Percentiles rank a stretch among this genome's conserved stretches.
phyloP scores from a whole-genome alignment of 2,329 filamentous ascomycete genomes.

The Trichoderma sp. region DNA sequence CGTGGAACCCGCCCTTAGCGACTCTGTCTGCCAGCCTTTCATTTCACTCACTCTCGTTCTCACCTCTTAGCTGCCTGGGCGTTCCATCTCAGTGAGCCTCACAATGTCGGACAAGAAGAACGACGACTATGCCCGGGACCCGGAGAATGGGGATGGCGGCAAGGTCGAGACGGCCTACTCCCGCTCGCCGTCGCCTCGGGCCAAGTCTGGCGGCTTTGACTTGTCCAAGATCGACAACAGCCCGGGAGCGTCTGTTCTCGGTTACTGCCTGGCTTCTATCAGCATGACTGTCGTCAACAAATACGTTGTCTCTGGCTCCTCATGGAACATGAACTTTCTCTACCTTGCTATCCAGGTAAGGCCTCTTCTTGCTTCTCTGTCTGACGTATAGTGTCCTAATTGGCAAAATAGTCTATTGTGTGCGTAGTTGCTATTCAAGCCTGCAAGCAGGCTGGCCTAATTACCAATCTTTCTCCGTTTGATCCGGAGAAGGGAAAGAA shows the following conservation, averaged over 20 bases:
- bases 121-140: conserved; percentile 73
- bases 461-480: conserved; percentile 77
- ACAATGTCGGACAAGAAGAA: conserved; percentile 86
- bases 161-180: conserved; percentile 42
- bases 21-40: conserved; percentile 2
- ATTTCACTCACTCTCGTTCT: neutral
- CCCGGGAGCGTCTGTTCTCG: conserved; percentile 74
- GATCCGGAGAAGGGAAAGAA: conserved; percentile 86
- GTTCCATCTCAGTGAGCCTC: neutral
- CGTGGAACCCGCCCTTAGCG: conserved; percentile 12
- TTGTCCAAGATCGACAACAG: conserved; percentile 64
- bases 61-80: neutral
- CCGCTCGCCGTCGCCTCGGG: conserved; percentile 22
- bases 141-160: conserved; percentile 52
- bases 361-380: neutral
- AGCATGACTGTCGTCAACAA: conserved; percentile 99
- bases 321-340: conserved; percentile 97
- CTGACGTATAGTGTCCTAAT: conserved; percentile 18
- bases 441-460: conserved; percentile 77
- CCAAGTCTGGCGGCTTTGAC: conserved; percentile 28
- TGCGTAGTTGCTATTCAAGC: conserved; percentile 80
- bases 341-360: conserved; percentile 85
- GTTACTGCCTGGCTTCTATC: conserved; percentile 95
- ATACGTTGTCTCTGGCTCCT: conserved; percentile 85
- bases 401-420: conserved; percentile 66